These are phyloP conservation scores for Metschnikowia corniflorae DNA, from an alignment of 805 yeast species.

Conservation along the genomic window DNA sequence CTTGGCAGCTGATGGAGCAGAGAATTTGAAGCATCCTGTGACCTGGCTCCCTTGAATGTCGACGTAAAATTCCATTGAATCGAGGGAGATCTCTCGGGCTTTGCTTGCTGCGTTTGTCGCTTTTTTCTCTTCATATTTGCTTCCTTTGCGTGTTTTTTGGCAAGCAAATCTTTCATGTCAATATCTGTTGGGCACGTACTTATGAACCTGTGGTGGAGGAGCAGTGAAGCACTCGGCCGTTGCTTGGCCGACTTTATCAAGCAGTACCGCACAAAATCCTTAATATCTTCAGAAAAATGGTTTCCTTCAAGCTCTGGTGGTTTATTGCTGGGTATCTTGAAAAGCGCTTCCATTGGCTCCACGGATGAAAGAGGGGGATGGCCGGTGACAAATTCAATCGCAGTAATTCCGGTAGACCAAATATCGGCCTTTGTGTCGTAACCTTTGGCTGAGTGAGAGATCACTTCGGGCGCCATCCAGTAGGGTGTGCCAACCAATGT, in stretches of 20 bases:
- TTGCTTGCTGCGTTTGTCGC: slow-evolving; percentile 3
- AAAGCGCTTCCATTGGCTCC: slow-evolving; percentile 75
- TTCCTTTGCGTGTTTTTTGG: slow-evolving; percentile 8
- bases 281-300: slow-evolving; percentile 47
- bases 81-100: slow-evolving; percentile 17
- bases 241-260: slow-evolving; percentile 59
- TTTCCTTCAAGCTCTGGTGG: slow-evolving; percentile 57
- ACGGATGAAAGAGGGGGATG: slow-evolving; percentile 71
- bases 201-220: slow-evolving; percentile 56
- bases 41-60: slow-evolving; percentile 6
- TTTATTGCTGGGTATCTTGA: slow-evolving; percentile 60
- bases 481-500: slow-evolving; percentile 94
- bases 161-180: slow-evolving; percentile 10
- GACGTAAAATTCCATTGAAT: slow-evolving; percentile 16
- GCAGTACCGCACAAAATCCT: slow-evolving; percentile 65
- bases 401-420: slow-evolving; percentile 94
- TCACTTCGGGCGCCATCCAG: slow-evolving; percentile 99
- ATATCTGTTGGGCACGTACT: slow-evolving; percentile 19
- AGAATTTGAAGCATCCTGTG: slow-evolving; percentile 1
- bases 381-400: slow-evolving; percentile 80
- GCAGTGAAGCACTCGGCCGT: slow-evolving; percentile 58
- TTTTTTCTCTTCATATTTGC: slow-evolving; percentile 24
- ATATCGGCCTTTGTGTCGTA: slow-evolving; percentile 87
- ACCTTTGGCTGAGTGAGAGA: slow-evolving; percentile 46
- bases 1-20: slow-evolving; percentile 2